Evolutionary conservation across 176 grass and related monocot species (phyloP), one percentile per base, ranked within the genome.

Genomic region (Oryza meridionalis): DNA sequence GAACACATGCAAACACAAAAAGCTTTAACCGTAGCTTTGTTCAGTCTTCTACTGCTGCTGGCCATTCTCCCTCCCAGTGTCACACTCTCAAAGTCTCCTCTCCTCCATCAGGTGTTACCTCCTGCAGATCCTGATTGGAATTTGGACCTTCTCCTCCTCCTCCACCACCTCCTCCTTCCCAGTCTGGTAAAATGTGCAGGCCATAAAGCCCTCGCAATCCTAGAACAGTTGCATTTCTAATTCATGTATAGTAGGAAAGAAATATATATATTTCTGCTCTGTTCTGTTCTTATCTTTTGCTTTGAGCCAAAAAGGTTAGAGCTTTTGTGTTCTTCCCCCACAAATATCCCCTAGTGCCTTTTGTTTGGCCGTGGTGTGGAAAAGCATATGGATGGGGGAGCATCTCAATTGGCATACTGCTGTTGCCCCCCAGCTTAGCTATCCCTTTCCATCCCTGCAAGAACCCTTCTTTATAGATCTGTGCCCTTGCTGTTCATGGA

Each of bases 81-180:
- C 77, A 40, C 24, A 69, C 74, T 79, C 73, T 31, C 80, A 68
- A 67, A 77, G 69, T 83, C 67, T 77, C 78, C 77, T 61, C 66
- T 5, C 85, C 5, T 65, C 24, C 25, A 35, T 78, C 86, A 73
- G 69, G 21, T 62, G 58, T 62, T 24, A 29, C 46, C 35, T 76
- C 70, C 62, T 19, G 77, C 84, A 73, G 79, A 90, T 86, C 88
- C 69, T 46, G 75, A 90, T 78, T 73, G 84, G 73, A 90, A 46
- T 68, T 29, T 77, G 88, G 26, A 62, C 59, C 68, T 78, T 66
- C 79, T 70, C 22, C 79, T 70, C 22, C 78, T 73, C 69, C 72
- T 33, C 78, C 44, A 1, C 19, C 17, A 0, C 55, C 55, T 59
- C 55, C 17, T 59, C 67, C 21, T 59, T 67, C 44, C 2, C 59